Percentiles rank a stretch among this genome's conserved stretches.
phyloP scores from a whole-genome alignment of 1,284 basidiomycete species.

The Ustilago xerochloae region DNA sequence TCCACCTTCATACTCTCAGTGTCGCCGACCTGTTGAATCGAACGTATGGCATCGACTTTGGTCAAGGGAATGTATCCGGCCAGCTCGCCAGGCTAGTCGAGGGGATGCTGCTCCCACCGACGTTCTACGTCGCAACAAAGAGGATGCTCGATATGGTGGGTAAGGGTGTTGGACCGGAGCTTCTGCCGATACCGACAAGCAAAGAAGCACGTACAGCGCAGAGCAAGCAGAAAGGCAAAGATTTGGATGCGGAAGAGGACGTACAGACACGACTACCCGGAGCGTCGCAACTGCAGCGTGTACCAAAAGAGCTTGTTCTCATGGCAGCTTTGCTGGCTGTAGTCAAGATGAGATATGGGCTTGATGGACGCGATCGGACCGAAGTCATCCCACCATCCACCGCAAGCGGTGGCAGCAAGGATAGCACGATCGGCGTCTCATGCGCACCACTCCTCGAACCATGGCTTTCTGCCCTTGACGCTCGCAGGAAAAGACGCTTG shows the following conservation, averaged over 20 bases:
- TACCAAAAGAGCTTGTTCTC: constrained; percentile 81
- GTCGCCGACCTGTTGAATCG: constrained; percentile 75
- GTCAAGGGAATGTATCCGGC: constrained; percentile 81
- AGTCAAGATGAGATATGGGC: constrained; percentile 62
- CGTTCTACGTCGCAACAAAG: constrained; percentile 53
- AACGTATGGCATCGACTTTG: constrained; percentile 75
- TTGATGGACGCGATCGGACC: constrained; percentile 53
- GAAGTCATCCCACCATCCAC: constrained; percentile 22
- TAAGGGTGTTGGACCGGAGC: constrained; percentile 66
- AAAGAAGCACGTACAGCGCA: neutral
- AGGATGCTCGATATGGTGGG: constrained; percentile 38
- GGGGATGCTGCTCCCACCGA: constrained; percentile 80
- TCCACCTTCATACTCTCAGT: constrained; percentile 76
- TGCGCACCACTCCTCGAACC: constrained; percentile 36
- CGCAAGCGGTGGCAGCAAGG: neutral
- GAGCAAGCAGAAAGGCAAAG: neutral
- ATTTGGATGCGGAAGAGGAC: neutral
- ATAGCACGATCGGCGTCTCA: constrained; percentile 6
- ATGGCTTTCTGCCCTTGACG: constrained; percentile 29
- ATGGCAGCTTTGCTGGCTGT: constrained; percentile 70
- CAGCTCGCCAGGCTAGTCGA: constrained; percentile 83
- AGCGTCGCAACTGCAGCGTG: constrained; percentile 69
- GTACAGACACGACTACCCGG: constrained; percentile 10
- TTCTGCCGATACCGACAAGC: constrained; percentile 71
- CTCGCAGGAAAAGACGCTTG: constrained; percentile 10